phyloP scores from a whole-genome alignment of 108 stramenopile species.

The Parietichytrium sp. region DNA sequence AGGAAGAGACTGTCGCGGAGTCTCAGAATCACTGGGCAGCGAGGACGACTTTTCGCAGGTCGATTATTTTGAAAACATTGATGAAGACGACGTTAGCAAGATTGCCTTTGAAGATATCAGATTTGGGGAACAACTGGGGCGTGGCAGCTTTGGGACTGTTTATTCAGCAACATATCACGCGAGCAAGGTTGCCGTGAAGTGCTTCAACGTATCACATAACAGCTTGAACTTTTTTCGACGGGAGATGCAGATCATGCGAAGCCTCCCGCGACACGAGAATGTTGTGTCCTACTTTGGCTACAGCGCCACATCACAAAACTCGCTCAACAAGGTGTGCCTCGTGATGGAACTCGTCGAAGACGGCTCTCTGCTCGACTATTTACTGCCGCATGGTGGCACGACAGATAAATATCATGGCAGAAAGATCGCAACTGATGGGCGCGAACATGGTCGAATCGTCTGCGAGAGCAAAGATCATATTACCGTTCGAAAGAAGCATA shows the following conservation, averaged over 20 bases:
- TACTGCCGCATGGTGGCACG: neutral
- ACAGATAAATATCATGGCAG: neutral
- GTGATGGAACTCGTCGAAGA: slow-evolving; percentile 21
- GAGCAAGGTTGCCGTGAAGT: neutral
- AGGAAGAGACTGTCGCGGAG: neutral
- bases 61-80: neutral
- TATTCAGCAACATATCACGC: neutral
- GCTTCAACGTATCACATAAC: neutral
- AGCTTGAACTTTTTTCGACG: slow-evolving; percentile 28
- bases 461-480: too few species aligned
- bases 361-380: neutral
- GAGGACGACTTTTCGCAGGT: neutral
- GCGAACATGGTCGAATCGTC: neutral
- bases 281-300: neutral
- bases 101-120: neutral
- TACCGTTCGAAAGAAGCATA: too few species aligned
- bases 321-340: neutral
- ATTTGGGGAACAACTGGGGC: neutral
- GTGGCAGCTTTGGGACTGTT: neutral
- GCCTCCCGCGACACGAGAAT: neutral
- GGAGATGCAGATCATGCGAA: slow-evolving; percentile 2
- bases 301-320: neutral
- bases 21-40: neutral
- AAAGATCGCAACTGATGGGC: neutral
- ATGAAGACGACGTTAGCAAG: neutral